Base-by-base conservation (phyloP, 2,329 filamentous ascomycete species). In the Trichoderma breve region DNA sequence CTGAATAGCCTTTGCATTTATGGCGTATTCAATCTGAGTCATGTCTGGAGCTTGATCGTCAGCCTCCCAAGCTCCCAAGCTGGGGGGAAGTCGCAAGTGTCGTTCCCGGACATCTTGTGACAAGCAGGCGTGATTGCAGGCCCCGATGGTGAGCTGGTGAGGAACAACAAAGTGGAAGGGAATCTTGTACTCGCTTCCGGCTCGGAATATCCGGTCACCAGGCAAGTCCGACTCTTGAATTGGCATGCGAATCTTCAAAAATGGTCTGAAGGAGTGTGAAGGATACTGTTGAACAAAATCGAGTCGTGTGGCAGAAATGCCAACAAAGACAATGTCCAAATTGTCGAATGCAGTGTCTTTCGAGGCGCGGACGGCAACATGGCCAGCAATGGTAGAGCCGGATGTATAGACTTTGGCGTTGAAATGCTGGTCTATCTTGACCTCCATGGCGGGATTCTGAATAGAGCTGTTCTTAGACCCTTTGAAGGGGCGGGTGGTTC, bases 91-190 rank as follows among this genome's bases (percentile, higher is more conserved):
- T 14, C 84, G 82, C 51, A 87, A 79, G 79, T 90, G 88, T 61
- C 86, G 82, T 39, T 87, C 86, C 68, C 83, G 82, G 34, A 89
- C 81, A 61, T 80, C 80, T n/a, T 81, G 80, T 53, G 82, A 82
- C 53, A 81, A 79, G 69, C 84, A 82, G 32, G 78, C 75, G 80
- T 89, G 87, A 75, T 81, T 85, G 82, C 88, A 90, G 21, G 87
- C 86, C 72, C 83, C 84, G 64, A 89, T 81, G 21, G 87, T 89
- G 72, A 90, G 84, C 69, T 88, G 84, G 74, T 83, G 82, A n/a
- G 88, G 88, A 18, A 90, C 84, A 72, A 89, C 84, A 74, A 90
- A 90, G 80, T 87, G 80, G 81, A 90, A 88, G n/a, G 87, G 87
- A 28, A 90, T 78, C 15, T 76, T 83, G 78, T 88, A 87, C 30